A percentile compares a stretch with the other conserved stretches of the same genome.
These are phyloP conservation scores for Leccinum sublutescens DNA, from an alignment of 768 basidiomycete genomes.

Conservation along the genomic window DNA sequence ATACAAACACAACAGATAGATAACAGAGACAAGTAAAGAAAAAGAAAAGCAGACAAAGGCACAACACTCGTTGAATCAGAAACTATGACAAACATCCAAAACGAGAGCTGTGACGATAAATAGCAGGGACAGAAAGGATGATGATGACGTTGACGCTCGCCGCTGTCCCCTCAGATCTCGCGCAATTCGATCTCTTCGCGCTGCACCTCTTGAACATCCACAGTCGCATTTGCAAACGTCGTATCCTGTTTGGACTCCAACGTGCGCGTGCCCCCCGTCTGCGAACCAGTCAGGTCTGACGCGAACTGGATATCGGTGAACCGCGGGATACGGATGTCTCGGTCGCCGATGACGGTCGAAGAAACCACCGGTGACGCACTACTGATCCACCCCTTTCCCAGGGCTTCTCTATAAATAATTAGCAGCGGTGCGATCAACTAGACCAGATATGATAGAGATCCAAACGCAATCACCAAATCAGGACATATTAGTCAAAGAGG, in stretches of 20 bases:
- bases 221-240: neutral
- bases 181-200: slow-evolving; percentile 40
- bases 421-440: slow-evolving; percentile 39
- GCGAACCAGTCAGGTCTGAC: slow-evolving; percentile 11
- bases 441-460: neutral
- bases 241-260: slow-evolving; percentile 14
- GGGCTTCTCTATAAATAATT: slow-evolving; percentile 39
- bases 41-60: neutral
- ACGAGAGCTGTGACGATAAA: neutral
- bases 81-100: neutral
- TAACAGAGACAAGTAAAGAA: neutral
- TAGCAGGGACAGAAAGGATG: too few relatives aligned
- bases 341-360: neutral
- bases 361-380: slow-evolving; percentile 5
- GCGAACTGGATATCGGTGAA: slow-evolving; percentile 27
- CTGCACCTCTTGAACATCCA: slow-evolving; percentile 65
- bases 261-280: neutral
- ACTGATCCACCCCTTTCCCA: slow-evolving; percentile 38
- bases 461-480: neutral
- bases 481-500: too few relatives aligned
- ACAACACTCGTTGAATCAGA: neutral
- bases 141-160: neutral
- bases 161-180: neutral
- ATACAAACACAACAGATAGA: neutral
- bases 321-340: slow-evolving; percentile 12